A percentile compares a stretch with the other conserved stretches of the same genome.
phyloP scores from a whole-genome alignment of 2,329 filamentous ascomycete species.

The Sclerotinia nivalis region DNA sequence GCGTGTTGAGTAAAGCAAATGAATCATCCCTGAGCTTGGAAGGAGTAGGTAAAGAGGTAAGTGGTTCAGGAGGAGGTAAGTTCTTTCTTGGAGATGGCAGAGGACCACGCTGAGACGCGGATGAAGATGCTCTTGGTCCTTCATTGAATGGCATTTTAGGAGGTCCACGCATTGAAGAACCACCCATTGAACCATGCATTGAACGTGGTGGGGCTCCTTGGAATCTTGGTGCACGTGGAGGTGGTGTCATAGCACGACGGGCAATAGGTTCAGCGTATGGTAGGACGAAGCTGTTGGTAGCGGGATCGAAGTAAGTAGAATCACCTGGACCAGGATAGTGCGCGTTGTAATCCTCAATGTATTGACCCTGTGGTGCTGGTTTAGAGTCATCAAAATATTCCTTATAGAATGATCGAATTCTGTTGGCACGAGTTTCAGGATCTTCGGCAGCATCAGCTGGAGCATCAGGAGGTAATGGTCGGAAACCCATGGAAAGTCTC shows the following conservation, averaged over 20 bases:
- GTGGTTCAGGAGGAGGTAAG: slow-evolving; percentile 69
- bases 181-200: slow-evolving; percentile 52
- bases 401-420: slow-evolving; percentile 98
- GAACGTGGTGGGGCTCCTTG: slow-evolving; percentile 44
- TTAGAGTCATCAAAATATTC: slow-evolving; percentile 95
- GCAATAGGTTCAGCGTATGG: slow-evolving; percentile 82
- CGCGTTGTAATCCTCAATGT: slow-evolving; percentile 75
- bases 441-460: slow-evolving; percentile 73
- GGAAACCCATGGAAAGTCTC: slow-evolving; percentile 69
- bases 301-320: slow-evolving; percentile 44
- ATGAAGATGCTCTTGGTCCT: slow-evolving; percentile 63
- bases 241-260: slow-evolving; percentile 93
- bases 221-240: slow-evolving; percentile 57
- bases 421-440: slow-evolving; percentile 90
- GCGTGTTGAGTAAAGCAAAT: slow-evolving; percentile 65
- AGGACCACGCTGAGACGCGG: slow-evolving; percentile 50
- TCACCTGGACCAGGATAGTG: slow-evolving; percentile 63
- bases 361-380: slow-evolving; percentile 47
- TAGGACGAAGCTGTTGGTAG: slow-evolving; percentile 61
- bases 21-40: slow-evolving; percentile 80
- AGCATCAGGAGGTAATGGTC: slow-evolving; percentile 85
- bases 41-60: slow-evolving; percentile 80
- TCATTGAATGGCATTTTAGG: slow-evolving; percentile 45
- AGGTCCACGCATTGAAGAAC: slow-evolving; percentile 40
- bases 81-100: slow-evolving; percentile 50